Evolutionary conservation across 768 basidiomycete species (phyloP).

Genomic region (Tricholoma hemisulphureum): DNA sequence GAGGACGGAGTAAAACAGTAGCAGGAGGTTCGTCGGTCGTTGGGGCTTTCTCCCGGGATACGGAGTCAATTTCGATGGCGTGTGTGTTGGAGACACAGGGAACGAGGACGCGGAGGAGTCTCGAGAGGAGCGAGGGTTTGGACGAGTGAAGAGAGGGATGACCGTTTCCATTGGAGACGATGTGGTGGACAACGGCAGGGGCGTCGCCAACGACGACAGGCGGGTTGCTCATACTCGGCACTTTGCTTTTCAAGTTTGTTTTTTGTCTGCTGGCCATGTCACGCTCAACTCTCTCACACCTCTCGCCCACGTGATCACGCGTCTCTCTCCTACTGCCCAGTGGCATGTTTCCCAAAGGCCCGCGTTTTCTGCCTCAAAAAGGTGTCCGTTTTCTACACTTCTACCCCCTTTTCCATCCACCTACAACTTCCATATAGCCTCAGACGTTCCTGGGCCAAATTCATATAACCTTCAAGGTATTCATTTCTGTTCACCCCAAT

Average conservation of each 20-base stretch:
- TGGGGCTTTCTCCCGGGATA: constrained; percentile 19
- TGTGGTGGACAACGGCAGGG: no score
- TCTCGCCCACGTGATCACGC: background rate
- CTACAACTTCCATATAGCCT: constrained; percentile 25
- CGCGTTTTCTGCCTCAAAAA: constrained; percentile 44
- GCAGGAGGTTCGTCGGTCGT: constrained; percentile 21
- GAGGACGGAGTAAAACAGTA: constrained; percentile 7
- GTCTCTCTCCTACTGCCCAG: no score
- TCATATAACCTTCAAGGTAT: constrained; percentile 45
- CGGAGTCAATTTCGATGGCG: constrained; percentile 46
- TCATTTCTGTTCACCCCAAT: background rate
- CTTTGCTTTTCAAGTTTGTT: no score
- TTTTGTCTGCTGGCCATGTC: constrained; percentile 17
- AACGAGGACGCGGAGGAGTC: constrained; percentile 58
- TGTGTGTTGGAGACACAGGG: constrained; percentile 59
- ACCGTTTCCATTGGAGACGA: constrained; percentile 2
- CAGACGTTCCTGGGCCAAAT: constrained; percentile 54
- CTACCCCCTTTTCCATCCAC: background rate
- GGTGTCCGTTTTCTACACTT: constrained; percentile 22
- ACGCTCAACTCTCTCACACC: background rate
- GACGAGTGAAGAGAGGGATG: constrained; percentile 15
- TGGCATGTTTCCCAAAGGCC: constrained; percentile 51
- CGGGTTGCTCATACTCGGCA: no score
- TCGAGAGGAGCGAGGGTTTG: constrained; percentile 58
- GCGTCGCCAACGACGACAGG: no score